Conservation (phyloP, 2,329 filamentous ascomycete genomes). For the Penicillium sp. region DNA sequence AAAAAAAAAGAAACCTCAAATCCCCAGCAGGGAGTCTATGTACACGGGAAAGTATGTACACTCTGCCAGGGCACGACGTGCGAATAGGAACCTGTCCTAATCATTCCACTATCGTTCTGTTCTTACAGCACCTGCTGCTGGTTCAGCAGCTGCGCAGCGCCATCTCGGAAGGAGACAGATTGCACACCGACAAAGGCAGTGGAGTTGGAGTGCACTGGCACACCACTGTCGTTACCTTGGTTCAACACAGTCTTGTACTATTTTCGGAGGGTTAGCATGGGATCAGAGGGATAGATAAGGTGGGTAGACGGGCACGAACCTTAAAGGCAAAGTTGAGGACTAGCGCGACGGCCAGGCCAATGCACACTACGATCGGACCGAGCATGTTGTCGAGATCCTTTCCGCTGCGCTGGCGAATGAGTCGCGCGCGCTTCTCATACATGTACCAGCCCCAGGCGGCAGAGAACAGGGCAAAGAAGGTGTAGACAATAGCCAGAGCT, state of each 20-base stretch:
- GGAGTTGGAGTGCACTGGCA: constrained; percentile 24
- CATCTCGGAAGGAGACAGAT: constrained; percentile 10
- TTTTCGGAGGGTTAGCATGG: constrained; percentile 21
- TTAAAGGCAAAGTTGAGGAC: constrained; percentile 89
- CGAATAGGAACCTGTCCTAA: not conserved
- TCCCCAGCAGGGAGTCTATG: not conserved
- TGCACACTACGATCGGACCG: constrained; percentile 82
- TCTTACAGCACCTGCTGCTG: constrained; percentile 31
- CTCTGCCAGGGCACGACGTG: not conserved
- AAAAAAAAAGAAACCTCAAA: not conserved
- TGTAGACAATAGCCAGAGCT: constrained; percentile 81
- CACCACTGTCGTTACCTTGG: constrained; percentile 25
- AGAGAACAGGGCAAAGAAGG: constrained; percentile 79
- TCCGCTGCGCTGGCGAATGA: constrained; percentile 86
- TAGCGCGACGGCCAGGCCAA: constrained; percentile 77
- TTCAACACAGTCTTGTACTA: constrained; percentile 42
- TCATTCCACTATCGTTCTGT: not conserved
- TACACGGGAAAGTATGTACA: not conserved
- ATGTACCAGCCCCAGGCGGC: constrained; percentile 87
- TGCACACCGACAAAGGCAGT: constrained; percentile 10
- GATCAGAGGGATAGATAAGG: not conserved
- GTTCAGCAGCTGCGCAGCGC: constrained; percentile 23
- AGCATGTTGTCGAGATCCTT: constrained; percentile 91
- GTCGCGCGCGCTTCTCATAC: constrained; percentile 73
- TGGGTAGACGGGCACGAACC: constrained; percentile 32